Conservation (phyloP, 805 yeast species). For the Peterozyma toletana region DNA sequence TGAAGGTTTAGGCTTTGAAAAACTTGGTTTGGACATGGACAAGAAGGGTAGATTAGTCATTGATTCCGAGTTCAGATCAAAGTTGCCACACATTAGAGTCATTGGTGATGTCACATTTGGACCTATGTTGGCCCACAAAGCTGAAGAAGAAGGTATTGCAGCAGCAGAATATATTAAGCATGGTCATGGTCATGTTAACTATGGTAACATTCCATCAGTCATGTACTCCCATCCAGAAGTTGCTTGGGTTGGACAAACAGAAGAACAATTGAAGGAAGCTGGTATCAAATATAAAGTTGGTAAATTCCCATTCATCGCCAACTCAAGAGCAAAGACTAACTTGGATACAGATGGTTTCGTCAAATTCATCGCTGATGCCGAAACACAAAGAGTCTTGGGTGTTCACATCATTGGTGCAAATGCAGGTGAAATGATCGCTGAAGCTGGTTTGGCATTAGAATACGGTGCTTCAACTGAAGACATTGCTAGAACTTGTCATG, state of each 20-base stretch:
- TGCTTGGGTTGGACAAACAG: constrained; percentile 98
- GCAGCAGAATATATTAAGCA: constrained; percentile 90
- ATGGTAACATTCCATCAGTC: constrained; percentile 95
- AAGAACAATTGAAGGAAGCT: constrained; percentile 87
- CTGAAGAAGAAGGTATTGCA: constrained; percentile 99
- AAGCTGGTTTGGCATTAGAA: constrained; percentile 95
- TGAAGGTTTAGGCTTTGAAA: constrained; percentile 82
- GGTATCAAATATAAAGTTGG: constrained; percentile 91
- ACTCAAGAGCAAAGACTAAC: constrained; percentile 99
- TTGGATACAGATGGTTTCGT: constrained; percentile 96
- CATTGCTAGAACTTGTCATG: constrained; percentile 95
- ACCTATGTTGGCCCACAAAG: constrained; percentile 99
- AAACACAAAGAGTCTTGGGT: constrained; percentile 94
- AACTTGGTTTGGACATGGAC: constrained; percentile 84
- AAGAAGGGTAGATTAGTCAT: constrained; percentile 90
- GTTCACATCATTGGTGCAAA: constrained; percentile 96
- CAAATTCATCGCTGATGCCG: constrained; percentile 91
- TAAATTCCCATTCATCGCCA: constrained; percentile 97
- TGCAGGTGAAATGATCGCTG: constrained; percentile 99
- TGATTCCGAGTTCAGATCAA: constrained; percentile 89
- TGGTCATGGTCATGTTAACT: constrained; percentile 98
- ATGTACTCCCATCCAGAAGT: constrained; percentile 99
- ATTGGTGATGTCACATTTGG: constrained; percentile 99
- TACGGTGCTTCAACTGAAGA: constrained; percentile 99
- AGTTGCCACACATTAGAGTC: constrained; percentile 88